These are phyloP conservation scores for Luvunga scandens DNA, from an alignment of 345 rosid species.

Conservation along the genomic window DNA sequence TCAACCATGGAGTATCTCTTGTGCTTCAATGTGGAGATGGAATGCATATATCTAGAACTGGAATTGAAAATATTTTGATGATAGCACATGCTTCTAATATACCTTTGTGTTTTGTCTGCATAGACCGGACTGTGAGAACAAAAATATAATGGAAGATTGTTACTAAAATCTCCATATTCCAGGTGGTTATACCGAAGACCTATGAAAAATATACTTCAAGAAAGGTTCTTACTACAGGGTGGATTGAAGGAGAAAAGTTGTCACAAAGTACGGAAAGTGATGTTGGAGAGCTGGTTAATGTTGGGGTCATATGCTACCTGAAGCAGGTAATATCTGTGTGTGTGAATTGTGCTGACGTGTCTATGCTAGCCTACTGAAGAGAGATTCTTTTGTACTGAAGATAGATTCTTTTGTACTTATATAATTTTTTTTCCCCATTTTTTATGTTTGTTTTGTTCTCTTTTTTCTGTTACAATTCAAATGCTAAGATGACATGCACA, in stretches of 20 bases:
- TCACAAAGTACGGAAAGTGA: slow-evolving; percentile 96
- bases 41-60: not conserved
- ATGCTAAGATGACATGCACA: not conserved
- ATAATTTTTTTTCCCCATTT: not conserved
- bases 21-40: not conserved
- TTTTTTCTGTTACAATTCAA: not conserved
- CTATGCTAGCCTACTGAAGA: not conserved
- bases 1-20: not conserved
- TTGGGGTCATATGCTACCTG: slow-evolving; percentile 94
- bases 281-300: slow-evolving; percentile 89
- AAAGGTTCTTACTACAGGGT: slow-evolving; percentile 89
- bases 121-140: not conserved
- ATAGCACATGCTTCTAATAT: not conserved
- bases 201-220: slow-evolving; percentile 78
- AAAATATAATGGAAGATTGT: not conserved
- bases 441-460: not conserved
- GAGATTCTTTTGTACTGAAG: not conserved
- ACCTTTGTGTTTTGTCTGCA: not conserved
- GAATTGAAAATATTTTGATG: not conserved
- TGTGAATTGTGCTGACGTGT: not conserved
- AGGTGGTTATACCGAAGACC: slow-evolving; percentile 91
- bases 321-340: slow-evolving; percentile 63
- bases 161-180: slow-evolving; percentile 19
- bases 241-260: slow-evolving; percentile 91
- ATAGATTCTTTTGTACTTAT: slow-evolving; percentile 2